Base-by-base conservation (phyloP, 306 rosid species). In the Quercus alba region DNA sequence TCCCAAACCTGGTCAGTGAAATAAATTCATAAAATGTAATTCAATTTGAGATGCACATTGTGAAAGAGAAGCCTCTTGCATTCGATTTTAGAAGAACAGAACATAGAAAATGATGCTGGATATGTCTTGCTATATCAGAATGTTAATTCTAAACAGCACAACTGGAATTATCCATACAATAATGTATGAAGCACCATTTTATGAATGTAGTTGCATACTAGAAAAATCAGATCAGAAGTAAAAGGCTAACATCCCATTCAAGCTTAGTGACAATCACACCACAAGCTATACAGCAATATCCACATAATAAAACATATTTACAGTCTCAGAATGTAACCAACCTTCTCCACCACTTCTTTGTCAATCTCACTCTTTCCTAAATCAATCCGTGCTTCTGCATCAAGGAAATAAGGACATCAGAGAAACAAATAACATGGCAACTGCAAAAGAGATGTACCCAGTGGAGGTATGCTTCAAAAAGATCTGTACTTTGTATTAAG, bases 341-440 rank as follows among this genome's bases (percentile, higher is more conserved):
- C 99, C 98, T 95, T 95, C 86, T 90, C 81, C 85, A 95, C 99
- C 57, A 93, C 94, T 81, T 93, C 99, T 85, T 83, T 88, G 88
- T 93, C 94, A 80, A 95, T 90, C 31, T 4, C 90, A 73, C 19
- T 79, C 87, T 89, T 89, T 51, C 86, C 84, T 80, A 91, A 82
- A 84, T 95, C 92, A 33, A 57, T 79, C 83, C 83, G 85, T 82
- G 98, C 93, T 82, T 31, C 97, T 95, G 94, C 82, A 77, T 77
- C 77, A 75, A 81, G 61, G 21, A 83, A 83, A 13, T 31, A 75
- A 72, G 49, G 82, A 82, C 64, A 82, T 85, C 76, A 80, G 73
- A 44, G 58, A 75, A 75, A 74, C 46, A 73, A 49, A 77, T 21
- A 73, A n/a, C 31, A 56, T 18, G 33, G 33, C 69, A 31, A 67